Base-by-base conservation (phyloP, 2,329 filamentous ascomycete genomes). In the Ophiostoma piceae region DNA sequence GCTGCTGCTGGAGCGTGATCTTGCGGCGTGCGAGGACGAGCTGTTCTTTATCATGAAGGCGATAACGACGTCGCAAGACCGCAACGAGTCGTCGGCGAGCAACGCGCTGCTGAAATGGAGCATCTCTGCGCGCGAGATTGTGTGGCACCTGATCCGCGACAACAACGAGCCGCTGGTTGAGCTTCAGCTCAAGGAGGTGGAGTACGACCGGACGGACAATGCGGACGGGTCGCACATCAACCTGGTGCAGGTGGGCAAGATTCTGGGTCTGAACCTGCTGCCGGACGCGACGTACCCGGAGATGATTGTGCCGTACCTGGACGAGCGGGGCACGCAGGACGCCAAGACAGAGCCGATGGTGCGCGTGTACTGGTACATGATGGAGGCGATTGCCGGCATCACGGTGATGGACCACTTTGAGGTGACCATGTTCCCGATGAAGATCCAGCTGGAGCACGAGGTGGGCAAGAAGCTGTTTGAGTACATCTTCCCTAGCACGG, bases 1-100 rank as follows among this genome's bases (percentile, higher is more conserved):
- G 43, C 84, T 97, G 71, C 82, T 89, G n/a, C 85, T 99, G 62
- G 95, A 99, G 77, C 90, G 91, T 68, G 95, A 99, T 77, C 82
- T 99, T 67, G 87, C 92, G 11, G 88, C 88, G 26, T 97, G 92
- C 76, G 95, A 98, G 78, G 95, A 99, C 76, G 96, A 99, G 79
- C 81, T 99, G 9, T 99, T 99, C 84, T 99, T 99, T 81, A 91
- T 99, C 83, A 98, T 99, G 95, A 98, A 99, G 76, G 96, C 95
- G 54, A 99, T 99, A 77, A 99, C 95, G 1, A 96, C 93, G 2
- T 96, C 94, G 5, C 95, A 99, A 79, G 86, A 93, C 71, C 95
- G 94, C 77, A 89, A 88, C 73, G 92, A 96, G 71, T 86, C 86
- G 66, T 87, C 88, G 7, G 87, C 92, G 73, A 66, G 65, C 65